These are phyloP conservation scores for Moesziomyces sp. DNA, from an alignment of 1,284 basidiomycete species.

Conservation along the genomic window DNA sequence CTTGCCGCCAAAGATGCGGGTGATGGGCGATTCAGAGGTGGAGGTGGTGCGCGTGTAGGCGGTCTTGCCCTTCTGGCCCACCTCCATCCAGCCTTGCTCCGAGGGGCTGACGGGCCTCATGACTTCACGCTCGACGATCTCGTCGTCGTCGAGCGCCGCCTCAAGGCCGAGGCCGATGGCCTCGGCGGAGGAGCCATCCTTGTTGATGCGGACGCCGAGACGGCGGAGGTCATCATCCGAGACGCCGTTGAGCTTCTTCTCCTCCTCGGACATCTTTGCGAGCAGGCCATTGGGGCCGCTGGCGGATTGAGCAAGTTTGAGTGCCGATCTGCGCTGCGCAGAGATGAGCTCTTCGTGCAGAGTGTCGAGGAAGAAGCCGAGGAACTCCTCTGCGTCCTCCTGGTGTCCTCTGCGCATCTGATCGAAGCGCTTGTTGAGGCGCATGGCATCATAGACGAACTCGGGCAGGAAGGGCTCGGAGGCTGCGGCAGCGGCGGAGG, in stretches of 20 bases:
- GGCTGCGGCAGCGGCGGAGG: conserved; percentile 11
- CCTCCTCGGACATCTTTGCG: conserved; percentile 38
- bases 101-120: conserved; percentile 59
- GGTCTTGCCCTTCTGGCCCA: conserved; percentile 86
- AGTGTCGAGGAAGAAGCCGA: conserved; percentile 96
- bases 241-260: conserved; percentile 46
- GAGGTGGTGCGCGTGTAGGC: conserved; percentile 85
- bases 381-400: conserved; percentile 97
- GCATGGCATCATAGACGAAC: conserved; percentile 94
- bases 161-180: conserved; percentile 22
- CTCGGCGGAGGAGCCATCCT: conserved; percentile 16
- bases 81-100: conserved; percentile 81
- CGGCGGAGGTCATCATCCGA: conserved; percentile 37
- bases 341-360: conserved; percentile 90
- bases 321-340: conserved; percentile 71
- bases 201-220: conserved; percentile 28
- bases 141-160: conserved; percentile 66
- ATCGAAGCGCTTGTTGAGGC: conserved; percentile 92
- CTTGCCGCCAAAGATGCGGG: conserved; percentile 91
- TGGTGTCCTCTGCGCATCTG: conserved; percentile 93
- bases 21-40: conserved; percentile 85
- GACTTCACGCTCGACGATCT: conserved; percentile 71
- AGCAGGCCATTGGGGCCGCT: conserved; percentile 36
- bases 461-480: conserved; percentile 81
- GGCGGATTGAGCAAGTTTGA: conserved; percentile 65